Conservation (phyloP, 164 flowering plant species). For the Santalum album region DNA sequence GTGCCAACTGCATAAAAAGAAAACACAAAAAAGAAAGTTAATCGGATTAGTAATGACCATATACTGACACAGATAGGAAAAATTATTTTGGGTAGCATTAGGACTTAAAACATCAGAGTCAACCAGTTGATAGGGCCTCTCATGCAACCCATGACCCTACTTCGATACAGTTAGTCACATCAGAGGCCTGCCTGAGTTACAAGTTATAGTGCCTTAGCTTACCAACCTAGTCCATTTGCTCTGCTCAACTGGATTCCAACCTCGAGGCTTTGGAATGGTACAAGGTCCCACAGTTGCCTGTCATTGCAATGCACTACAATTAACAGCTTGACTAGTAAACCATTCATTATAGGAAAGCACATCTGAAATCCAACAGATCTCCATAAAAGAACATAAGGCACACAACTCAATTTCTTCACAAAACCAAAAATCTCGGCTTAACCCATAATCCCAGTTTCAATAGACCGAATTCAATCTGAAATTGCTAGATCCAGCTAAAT, state of each 20-base stretch:
- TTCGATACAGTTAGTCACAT: no score
- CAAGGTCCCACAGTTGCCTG: slow-evolving; percentile 98
- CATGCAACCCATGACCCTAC: no score
- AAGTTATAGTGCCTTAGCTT: neutral
- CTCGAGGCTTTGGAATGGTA: slow-evolving; percentile 75
- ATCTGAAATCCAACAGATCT: no score
- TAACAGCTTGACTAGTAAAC: neutral
- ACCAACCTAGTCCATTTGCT: slow-evolving; percentile 93
- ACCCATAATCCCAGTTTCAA: neutral
- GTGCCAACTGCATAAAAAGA: slow-evolving; percentile 63
- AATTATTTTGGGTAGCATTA: no score
- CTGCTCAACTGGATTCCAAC: slow-evolving; percentile 86
- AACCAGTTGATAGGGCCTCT: no score
- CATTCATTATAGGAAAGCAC: neutral
- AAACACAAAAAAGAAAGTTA: neutral
- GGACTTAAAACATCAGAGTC: no score
- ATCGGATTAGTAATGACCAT: no score
- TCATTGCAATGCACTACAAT: slow-evolving; percentile 11
- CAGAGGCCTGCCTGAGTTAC: no score
- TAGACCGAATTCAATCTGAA: neutral
- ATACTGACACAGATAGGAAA: no score
- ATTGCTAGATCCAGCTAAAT: slow-evolving; percentile 13
- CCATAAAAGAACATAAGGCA: no score
- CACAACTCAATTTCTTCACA: neutral
- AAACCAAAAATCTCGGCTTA: neutral